Conservation (phyloP, 768 basidiomycete genomes). For the Russula brevipes region DNA sequence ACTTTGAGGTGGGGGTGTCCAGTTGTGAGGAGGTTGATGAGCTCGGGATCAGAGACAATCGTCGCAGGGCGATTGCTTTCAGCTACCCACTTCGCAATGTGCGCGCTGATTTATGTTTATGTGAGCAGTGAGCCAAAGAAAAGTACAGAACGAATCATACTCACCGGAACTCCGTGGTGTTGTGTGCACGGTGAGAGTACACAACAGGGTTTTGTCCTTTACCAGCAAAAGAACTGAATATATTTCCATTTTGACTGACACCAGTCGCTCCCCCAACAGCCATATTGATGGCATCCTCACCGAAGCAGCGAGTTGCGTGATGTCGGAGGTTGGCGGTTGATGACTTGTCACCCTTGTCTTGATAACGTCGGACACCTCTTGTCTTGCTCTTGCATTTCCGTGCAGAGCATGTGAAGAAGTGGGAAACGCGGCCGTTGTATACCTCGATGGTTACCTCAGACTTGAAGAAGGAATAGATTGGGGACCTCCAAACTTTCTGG, state of each 20-base stretch:
- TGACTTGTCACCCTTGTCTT: not conserved
- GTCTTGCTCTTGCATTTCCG: not conserved
- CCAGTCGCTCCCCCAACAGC: not conserved
- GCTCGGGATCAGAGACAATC: not conserved
- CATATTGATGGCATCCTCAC: not conserved
- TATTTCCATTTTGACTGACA: not conserved
- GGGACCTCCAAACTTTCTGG: not conserved
- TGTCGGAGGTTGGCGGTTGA: not conserved
- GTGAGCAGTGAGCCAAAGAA: no score
- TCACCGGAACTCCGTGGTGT: not conserved
- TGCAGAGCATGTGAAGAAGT: not conserved
- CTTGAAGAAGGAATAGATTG: not conserved
- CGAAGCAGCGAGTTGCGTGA: not conserved
- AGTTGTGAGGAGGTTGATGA: not conserved
- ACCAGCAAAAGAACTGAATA: not conserved
- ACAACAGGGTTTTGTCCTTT: not conserved
- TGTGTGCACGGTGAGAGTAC: not conserved
- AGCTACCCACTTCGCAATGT: not conserved
- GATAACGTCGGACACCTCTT: not conserved
- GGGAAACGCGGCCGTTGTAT: not conserved
- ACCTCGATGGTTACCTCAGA: not conserved
- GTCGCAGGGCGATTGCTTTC: not conserved
- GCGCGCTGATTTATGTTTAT: not conserved
- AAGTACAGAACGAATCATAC: not conserved
- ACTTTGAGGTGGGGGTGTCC: not conserved